Percentiles rank a stretch among this genome's conserved stretches.
phyloP scores from a whole-genome alignment of 1,139 yeast genomes.

The Magnusiomyces clavatus region DNA sequence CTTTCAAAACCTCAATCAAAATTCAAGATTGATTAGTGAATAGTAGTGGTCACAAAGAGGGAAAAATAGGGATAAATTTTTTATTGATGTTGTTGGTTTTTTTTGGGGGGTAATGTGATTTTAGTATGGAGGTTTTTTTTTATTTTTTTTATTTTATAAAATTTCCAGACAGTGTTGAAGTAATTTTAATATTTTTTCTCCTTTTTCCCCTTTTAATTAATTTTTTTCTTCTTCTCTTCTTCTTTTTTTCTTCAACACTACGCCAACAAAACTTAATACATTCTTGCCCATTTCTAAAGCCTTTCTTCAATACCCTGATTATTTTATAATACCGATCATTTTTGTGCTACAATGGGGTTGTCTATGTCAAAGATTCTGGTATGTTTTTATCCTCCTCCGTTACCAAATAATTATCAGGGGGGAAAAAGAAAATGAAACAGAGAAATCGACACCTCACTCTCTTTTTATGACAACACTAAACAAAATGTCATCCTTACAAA shows the following conservation, averaged over 20 bases:
- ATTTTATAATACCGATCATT: no score
- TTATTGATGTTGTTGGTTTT: neutral
- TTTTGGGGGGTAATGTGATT: neutral
- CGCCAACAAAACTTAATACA: no score
- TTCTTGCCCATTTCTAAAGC: no score
- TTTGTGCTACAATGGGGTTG: constrained; percentile 36
- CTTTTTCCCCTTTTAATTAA: constrained; percentile 1
- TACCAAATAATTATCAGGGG: neutral
- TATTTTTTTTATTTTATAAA: neutral
- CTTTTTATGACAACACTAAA: no score
- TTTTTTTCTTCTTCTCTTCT: constrained; percentile 1
- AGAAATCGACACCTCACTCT: no score
- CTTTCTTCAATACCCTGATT: no score
- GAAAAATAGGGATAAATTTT: neutral
- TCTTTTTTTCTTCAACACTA: neutral
- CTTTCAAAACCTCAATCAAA: no score
- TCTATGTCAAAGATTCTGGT: constrained; percentile 42
- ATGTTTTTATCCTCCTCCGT: constrained; percentile 15
- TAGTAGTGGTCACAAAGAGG: neutral
- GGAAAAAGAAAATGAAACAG: no score
- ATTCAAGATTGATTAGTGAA: no score
- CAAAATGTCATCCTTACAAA: neutral
- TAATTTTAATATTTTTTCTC: no score
- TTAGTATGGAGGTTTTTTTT: neutral
- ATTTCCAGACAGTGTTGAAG: no score